Conservation (phyloP, 2,329 filamentous ascomycete genomes). For the Colletotrichum tropicicola region DNA sequence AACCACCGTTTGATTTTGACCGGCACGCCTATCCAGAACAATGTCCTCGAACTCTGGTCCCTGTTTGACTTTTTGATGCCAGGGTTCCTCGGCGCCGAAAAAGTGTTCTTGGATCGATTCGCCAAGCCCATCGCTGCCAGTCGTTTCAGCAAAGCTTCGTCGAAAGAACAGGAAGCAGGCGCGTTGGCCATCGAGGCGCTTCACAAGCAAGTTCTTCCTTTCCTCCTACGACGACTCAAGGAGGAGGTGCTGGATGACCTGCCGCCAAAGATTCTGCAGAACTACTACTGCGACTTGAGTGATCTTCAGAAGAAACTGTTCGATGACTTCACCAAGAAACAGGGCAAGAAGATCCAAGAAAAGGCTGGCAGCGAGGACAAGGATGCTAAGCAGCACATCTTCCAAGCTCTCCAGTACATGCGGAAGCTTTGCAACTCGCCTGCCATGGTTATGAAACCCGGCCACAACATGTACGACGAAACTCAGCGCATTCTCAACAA, state of each 20-base stretch:
- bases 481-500: constrained; percentile 83
- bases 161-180: constrained; percentile 97
- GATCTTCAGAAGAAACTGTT: constrained; percentile 95
- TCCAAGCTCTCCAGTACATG: constrained; percentile 99
- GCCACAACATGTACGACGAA: constrained; percentile 87
- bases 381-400: constrained; percentile 96
- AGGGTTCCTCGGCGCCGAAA: constrained; percentile 91
- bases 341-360: constrained; percentile 85
- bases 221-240: constrained; percentile 94
- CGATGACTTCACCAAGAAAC: constrained; percentile 94
- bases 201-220: constrained; percentile 97
- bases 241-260: constrained; percentile 97
- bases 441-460: constrained; percentile 94
- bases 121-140: constrained; percentile 95
- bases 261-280: constrained; percentile 97
- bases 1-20: constrained; percentile 97
- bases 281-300: constrained; percentile 98
- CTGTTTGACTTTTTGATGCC: constrained; percentile 99
- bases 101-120: constrained; percentile 95
- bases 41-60: constrained; percentile 96
- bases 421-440: constrained; percentile 98
- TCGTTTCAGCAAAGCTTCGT: constrained; percentile 95
- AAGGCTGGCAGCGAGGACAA: constrained; percentile 88
- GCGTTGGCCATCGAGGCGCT: constrained; percentile 97
- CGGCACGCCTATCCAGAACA: constrained; percentile 97